Evolutionary conservation across 805 yeast species (phyloP).

Genomic region (Clavispora vitiphila): DNA sequence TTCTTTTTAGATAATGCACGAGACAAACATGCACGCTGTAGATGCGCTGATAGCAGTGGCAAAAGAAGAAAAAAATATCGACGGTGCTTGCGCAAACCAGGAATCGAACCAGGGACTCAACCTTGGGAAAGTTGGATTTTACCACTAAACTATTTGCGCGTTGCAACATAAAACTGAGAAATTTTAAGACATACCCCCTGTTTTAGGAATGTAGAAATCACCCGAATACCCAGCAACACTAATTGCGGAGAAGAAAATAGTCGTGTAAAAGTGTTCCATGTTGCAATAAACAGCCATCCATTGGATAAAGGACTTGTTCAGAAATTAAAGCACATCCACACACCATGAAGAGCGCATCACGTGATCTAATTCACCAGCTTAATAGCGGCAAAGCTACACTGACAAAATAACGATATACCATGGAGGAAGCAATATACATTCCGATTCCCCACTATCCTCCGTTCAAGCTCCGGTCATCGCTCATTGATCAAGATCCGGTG

Average conservation of each 20-base stretch:
- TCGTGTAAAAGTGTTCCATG: too few relatives aligned
- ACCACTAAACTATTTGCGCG: constrained; percentile 16
- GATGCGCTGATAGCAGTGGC: not conserved
- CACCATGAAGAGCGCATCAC: too few relatives aligned
- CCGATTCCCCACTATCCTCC: constrained; percentile 74
- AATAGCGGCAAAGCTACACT: not conserved
- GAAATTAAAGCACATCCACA: too few relatives aligned
- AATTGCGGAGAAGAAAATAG: too few relatives aligned
- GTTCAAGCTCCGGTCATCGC: constrained; percentile 65
- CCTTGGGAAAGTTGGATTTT: constrained; percentile 15
- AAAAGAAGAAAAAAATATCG: too few relatives aligned
- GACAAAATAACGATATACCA: not conserved
- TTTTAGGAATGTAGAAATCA: too few relatives aligned
- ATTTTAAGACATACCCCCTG: too few relatives aligned
- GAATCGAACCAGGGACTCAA: constrained; percentile 17
- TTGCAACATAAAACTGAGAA: not conserved
- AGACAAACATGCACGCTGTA: not conserved
- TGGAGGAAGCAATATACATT: constrained; percentile 23
- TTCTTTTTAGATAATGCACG: constrained; percentile 37
- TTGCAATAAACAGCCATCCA: not conserved
- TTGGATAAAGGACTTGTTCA: too few relatives aligned
- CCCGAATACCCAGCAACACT: too few relatives aligned
- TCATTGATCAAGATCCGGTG: constrained; percentile 78
- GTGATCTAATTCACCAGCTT: not conserved
- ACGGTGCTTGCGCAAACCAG: constrained; percentile 17